Conservation (phyloP, 164 flowering plant genomes). For the Vitis cinerea region DNA sequence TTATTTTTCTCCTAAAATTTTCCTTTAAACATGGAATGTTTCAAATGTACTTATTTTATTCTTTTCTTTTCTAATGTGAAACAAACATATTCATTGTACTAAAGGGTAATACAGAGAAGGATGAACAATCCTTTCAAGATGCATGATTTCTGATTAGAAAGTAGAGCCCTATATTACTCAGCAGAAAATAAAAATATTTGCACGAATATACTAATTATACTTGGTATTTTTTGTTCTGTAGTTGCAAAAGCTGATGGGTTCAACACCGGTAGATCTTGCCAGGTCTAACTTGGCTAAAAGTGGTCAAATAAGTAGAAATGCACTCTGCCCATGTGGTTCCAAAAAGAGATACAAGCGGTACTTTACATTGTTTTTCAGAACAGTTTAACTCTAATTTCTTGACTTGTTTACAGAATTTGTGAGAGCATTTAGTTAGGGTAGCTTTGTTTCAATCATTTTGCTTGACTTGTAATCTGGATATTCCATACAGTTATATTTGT, state of each 20-base stretch:
- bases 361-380: background rate
- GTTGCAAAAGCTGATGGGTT: constrained; percentile 92
- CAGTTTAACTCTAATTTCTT: background rate
- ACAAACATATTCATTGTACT: too few species aligned
- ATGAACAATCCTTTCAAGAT: too few species aligned
- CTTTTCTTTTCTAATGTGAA: too few species aligned
- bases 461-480: background rate
- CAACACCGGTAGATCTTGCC: constrained; percentile 86
- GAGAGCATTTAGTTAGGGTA: background rate
- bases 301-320: constrained; percentile 90
- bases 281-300: constrained; percentile 85
- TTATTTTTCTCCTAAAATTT: too few species aligned
- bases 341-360: constrained; percentile 93
- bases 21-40: too few species aligned
- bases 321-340: constrained; percentile 91
- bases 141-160: background rate
- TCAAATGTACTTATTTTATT: too few species aligned
- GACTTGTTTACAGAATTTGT: background rate
- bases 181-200: background rate
- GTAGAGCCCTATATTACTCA: too few species aligned
- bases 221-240: constrained; percentile 21
- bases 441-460: background rate
- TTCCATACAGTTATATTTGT: background rate
- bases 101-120: too few species aligned
- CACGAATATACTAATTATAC: background rate